Percentiles rank a stretch among this genome's conserved stretches.
Evolutionary conservation across 495 filamentous ascomycete genomes (phyloP).

Genomic region (Podospora sp.): DNA sequence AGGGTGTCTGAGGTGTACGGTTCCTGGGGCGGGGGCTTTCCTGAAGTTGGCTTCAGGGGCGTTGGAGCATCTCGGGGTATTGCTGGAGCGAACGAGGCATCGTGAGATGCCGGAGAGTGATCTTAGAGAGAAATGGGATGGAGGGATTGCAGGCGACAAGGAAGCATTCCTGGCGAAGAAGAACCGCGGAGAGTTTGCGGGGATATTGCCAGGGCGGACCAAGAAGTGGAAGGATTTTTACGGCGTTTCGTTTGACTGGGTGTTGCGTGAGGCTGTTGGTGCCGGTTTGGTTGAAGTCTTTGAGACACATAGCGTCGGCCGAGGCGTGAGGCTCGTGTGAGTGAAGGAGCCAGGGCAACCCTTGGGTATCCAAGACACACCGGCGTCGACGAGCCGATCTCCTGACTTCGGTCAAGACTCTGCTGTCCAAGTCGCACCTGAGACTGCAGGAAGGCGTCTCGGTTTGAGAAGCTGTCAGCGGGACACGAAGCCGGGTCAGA

Average conservation of each 20-base stretch:
- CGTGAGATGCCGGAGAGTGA: conserved; percentile 66
- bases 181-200: conserved; percentile 67
- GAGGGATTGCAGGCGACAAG: conserved; percentile 64
- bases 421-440: too few relatives aligned
- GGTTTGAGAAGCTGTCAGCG: too few relatives aligned
- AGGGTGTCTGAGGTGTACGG: conserved; percentile 60
- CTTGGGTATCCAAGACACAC: background rate
- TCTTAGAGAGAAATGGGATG: conserved; percentile 80
- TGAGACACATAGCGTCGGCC: conserved; percentile 80
- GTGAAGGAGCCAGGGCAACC: background rate
- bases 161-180: conserved; percentile 61
- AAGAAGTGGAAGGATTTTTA: conserved; percentile 82
- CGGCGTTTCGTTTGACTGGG: conserved; percentile 77
- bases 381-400: background rate
- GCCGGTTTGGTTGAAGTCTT: conserved; percentile 81
- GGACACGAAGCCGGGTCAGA: background rate
- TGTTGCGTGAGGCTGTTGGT: conserved; percentile 75
- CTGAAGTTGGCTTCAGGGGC: conserved; percentile 69
- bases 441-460: too few relatives aligned
- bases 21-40: conserved; percentile 74
- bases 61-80: conserved; percentile 64
- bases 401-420: background rate
- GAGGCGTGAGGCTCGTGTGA: conserved; percentile 58
- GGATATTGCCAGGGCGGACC: conserved; percentile 73
- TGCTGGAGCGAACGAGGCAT: conserved; percentile 66